A percentile compares a stretch with the other conserved stretches of the same genome.
Evolutionary conservation across 2,329 filamentous ascomycete species (phyloP).

Genomic region (Monosporascus sp.): DNA sequence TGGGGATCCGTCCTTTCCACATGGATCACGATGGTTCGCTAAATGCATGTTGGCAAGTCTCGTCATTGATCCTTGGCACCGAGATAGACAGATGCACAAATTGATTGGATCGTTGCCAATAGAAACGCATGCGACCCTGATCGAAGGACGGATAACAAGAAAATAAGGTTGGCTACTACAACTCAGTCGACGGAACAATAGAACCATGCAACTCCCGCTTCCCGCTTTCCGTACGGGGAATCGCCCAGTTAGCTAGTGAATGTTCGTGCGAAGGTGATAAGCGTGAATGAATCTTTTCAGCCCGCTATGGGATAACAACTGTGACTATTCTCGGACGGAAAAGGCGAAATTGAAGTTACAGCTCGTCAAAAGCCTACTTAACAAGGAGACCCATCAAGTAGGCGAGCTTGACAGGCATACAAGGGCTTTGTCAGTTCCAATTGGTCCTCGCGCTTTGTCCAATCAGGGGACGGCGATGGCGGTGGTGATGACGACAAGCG

Average conservation of each 20-base stretch:
- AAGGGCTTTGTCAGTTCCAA: not conserved
- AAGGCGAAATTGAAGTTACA: not conserved
- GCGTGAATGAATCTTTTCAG: not conserved
- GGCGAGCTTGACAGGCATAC: not conserved
- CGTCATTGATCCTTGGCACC: not conserved
- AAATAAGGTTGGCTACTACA: not conserved
- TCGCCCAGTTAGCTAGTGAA: not conserved
- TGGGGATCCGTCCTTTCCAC: not conserved
- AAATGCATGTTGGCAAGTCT: not conserved
- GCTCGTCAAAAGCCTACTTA: not conserved
- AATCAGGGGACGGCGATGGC: not conserved
- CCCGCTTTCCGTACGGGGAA: too few relatives aligned
- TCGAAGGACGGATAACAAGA: not conserved
- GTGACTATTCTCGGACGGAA: not conserved
- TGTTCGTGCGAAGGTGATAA: not conserved
- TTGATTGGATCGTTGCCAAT: not conserved
- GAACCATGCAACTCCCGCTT: too few relatives aligned
- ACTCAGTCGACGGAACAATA: not conserved
- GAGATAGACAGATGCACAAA: not conserved
- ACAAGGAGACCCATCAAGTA: not conserved
- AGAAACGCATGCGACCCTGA: not conserved
- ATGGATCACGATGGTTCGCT: not conserved
- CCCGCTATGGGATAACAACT: not conserved
- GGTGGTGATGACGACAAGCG: not conserved
- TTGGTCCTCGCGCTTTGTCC: not conserved